phyloP scores from a whole-genome alignment of 2,329 filamentous ascomycete genomes.

The Thelonectria blattea region DNA sequence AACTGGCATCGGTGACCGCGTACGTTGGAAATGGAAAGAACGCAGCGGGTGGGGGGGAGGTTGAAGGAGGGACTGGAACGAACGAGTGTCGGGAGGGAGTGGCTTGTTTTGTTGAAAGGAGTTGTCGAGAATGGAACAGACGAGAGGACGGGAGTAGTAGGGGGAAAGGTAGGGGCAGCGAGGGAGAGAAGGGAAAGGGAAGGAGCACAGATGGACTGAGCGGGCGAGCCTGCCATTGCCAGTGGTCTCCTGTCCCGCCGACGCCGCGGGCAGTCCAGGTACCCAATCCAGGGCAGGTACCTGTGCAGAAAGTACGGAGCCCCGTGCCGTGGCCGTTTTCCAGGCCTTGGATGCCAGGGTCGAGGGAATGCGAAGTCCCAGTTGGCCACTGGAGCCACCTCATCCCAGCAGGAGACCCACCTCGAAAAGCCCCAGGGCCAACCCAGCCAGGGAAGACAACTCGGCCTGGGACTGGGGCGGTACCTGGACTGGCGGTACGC shows the following conservation, averaged over 20 bases:
- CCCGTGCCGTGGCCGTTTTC: slow-evolving; percentile 13
- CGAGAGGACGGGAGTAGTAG: slow-evolving; percentile 20
- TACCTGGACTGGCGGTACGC: slow-evolving; percentile 13
- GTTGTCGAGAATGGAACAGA: slow-evolving; percentile 36
- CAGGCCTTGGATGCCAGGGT: slow-evolving; percentile 18
- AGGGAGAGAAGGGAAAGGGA: slow-evolving; percentile 30
- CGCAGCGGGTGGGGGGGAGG: slow-evolving; percentile 38
- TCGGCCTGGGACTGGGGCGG: slow-evolving; percentile 11
- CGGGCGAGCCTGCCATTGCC: background rate
- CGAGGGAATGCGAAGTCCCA: slow-evolving; percentile 19
- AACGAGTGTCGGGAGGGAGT: slow-evolving; percentile 44
- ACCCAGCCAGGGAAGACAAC: slow-evolving; percentile 9
- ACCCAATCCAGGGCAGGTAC: background rate
- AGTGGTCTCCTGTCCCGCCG: background rate
- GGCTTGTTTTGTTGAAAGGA: slow-evolving; percentile 51
- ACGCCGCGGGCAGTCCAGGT: slow-evolving; percentile 1
- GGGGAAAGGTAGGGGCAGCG: slow-evolving; percentile 30
- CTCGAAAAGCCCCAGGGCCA: slow-evolving; percentile 7
- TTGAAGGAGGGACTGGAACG: slow-evolving; percentile 51
- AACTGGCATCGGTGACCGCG: slow-evolving; percentile 29
- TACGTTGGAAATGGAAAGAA: slow-evolving; percentile 30
- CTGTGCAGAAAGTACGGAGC: background rate
- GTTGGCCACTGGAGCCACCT: slow-evolving; percentile 13
- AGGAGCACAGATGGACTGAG: slow-evolving; percentile 10
- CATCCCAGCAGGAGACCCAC: slow-evolving; percentile 11